Evolutionary conservation across 495 filamentous ascomycete species (phyloP), one percentile per base, ranked within the genome.

Genomic region (Talaromyces thailandensis): DNA sequence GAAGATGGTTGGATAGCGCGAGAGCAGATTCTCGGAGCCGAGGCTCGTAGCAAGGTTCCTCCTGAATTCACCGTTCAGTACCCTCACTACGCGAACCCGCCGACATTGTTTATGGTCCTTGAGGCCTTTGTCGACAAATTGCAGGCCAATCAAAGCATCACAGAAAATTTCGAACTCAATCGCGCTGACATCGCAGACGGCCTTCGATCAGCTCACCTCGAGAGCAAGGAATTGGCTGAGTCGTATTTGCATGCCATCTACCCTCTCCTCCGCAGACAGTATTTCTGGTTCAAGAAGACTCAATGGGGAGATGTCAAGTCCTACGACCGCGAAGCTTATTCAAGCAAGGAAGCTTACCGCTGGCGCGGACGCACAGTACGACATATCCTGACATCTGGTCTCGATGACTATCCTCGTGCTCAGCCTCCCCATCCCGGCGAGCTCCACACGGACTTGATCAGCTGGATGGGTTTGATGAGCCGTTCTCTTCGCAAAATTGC

Each of bases 341-440:
- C 90, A 2, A 81, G 81, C 26, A 92, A 89, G 68, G 94, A 98
- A 75, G 94, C 83, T 12, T 98, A 96, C 78, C 88, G 94, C 67
- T 98, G 94, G 94, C 88, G 95, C 57, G 94, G 94, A 66, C 91
- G 95, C 45, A 93, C 90, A 37, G 78, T 86, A 8, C 82, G 86
- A 61, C 94, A 98, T 71, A 88, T 94, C 63, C 79, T 98, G 62
- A 94, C 94, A 18, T 96, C 92, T 37, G 94, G 94, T 11, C 81
- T 98, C 9, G 94, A 98, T 69, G 94, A 98, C 73, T 98, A 98
- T 71, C 94, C 94, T 52, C 86, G 94, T 45, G 81, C 95, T 24
- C 92, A 96, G 68, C 94, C 94, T 7, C 94, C 94, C n/a, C 94
- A 98, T 73, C 94, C 94, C 2, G 95, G 93, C 69, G 94, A 98